A percentile compares a stretch with the other conserved stretches of the same genome.
Conservation (phyloP, 177 flowering plant species). For the Vitis hybrid region DNA sequence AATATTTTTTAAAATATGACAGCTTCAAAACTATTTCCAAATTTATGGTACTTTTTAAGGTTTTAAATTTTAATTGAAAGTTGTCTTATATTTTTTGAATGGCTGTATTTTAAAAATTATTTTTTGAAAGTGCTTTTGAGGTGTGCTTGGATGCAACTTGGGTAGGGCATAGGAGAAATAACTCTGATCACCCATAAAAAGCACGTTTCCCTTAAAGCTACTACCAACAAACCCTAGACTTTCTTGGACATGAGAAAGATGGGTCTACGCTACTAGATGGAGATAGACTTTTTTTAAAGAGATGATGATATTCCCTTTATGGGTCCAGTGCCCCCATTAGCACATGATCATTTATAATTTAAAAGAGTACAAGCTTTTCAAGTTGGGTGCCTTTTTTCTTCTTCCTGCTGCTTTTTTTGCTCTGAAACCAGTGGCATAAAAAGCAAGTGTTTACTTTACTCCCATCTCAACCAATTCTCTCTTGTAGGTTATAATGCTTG, state of each 20-base stretch:
- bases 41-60: not conserved
- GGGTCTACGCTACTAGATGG: not conserved
- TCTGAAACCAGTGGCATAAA: not conserved
- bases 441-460: not conserved
- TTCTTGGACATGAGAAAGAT: not conserved
- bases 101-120: too few species aligned
- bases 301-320: not conserved
- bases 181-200: not conserved
- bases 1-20: not conserved
- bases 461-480: not conserved
- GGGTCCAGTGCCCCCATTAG: not conserved
- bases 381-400: too few species aligned
- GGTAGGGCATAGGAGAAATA: not conserved
- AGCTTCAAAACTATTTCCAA: not conserved
- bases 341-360: not conserved
- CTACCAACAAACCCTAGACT: not conserved
- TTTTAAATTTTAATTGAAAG: too few species aligned
- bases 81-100: too few species aligned
- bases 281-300: not conserved
- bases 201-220: not conserved
- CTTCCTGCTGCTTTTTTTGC: not conserved
- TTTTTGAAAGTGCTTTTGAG: not conserved
- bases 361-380: not conserved
- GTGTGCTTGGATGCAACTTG: not conserved
- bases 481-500: constrained; percentile 51